A percentile compares a stretch with the other conserved stretches of the same genome.
phyloP scores from a whole-genome alignment of 225 moss, liverwort and hornwort species.

The Physcomitrium patens region DNA sequence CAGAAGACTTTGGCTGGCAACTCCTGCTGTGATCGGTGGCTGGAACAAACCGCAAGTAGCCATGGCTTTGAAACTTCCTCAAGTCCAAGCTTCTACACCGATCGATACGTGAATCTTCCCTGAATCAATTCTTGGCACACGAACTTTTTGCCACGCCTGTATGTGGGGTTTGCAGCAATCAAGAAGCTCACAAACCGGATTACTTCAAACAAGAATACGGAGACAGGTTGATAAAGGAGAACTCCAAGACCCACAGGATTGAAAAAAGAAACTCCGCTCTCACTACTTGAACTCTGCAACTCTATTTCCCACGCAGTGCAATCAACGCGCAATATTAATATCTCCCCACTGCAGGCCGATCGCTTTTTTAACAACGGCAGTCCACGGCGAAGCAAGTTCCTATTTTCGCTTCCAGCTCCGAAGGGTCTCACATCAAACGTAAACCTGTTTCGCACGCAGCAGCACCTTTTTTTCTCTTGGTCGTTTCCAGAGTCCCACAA shows the following conservation, averaged over 20 bases:
- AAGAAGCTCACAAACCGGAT: constrained; percentile 1
- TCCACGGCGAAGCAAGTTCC: not conserved
- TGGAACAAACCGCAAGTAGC: constrained; percentile 48
- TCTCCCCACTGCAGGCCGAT: not conserved
- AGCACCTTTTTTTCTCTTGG: not conserved
- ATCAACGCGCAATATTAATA: not conserved
- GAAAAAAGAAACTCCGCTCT: not conserved
- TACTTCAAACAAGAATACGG: not conserved
- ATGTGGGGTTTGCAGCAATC: not conserved
- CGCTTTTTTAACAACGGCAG: constrained; percentile 12
- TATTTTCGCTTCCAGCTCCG: not conserved
- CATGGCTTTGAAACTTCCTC: constrained; percentile 33
- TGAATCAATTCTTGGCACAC: not conserved
- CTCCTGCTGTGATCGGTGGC: constrained; percentile 32
- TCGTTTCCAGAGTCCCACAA: constrained; percentile 6
- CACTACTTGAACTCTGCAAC: constrained; percentile 5
- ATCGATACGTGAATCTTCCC: not conserved
- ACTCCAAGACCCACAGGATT: not conserved
- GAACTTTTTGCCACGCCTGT: not conserved
- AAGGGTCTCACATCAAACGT: not conserved
- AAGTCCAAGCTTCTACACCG: constrained; percentile 1
- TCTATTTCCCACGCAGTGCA: not conserved
- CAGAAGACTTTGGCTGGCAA: constrained; percentile 25
- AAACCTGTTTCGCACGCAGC: not conserved
- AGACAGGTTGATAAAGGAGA: not conserved